Evolutionary conservation across 345 rosid species (phyloP).

Genomic region (Populus pruinosa): DNA sequence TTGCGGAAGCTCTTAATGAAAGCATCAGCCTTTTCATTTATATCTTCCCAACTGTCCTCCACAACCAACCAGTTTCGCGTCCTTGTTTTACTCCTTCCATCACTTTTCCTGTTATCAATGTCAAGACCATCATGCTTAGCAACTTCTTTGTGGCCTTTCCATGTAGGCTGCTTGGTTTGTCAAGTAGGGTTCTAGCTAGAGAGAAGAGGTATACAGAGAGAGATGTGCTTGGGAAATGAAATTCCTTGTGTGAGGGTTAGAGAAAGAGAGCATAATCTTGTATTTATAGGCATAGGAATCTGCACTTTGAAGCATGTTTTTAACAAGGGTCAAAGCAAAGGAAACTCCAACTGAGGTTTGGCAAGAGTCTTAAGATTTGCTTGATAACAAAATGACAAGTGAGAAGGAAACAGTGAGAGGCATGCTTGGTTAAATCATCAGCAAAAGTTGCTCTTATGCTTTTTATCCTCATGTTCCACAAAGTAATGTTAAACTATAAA

Average conservation of each 20-base stretch:
- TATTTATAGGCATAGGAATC: not conserved
- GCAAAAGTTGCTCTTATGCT: not conserved
- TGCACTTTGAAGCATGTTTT: slow-evolving; percentile 13
- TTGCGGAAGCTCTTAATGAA: slow-evolving; percentile 36
- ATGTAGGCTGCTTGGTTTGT: not conserved
- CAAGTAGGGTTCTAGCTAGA: not conserved
- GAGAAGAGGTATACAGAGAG: not conserved
- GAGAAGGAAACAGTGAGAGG: not conserved
- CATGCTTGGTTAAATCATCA: not conserved
- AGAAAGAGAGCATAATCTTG: not conserved
- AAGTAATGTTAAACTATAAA: not conserved
- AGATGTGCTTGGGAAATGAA: not conserved
- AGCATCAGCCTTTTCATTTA: slow-evolving; percentile 24
- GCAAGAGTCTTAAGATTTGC: too few species aligned
- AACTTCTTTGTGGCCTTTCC: not conserved
- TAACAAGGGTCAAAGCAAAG: slow-evolving; percentile 1
- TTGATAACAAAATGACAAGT: not conserved
- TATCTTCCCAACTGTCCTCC: slow-evolving; percentile 23
- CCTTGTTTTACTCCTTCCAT: not conserved
- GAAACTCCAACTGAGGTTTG: slow-evolving; percentile 7
- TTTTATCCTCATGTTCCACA: not conserved
- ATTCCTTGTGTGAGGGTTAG: not conserved
- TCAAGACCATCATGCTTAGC: not conserved
- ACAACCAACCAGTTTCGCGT: not conserved
- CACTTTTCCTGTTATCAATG: not conserved